Base-by-base conservation (phyloP, 2,329 filamentous ascomycete genomes). In the Escovopsis sp. region DNA sequence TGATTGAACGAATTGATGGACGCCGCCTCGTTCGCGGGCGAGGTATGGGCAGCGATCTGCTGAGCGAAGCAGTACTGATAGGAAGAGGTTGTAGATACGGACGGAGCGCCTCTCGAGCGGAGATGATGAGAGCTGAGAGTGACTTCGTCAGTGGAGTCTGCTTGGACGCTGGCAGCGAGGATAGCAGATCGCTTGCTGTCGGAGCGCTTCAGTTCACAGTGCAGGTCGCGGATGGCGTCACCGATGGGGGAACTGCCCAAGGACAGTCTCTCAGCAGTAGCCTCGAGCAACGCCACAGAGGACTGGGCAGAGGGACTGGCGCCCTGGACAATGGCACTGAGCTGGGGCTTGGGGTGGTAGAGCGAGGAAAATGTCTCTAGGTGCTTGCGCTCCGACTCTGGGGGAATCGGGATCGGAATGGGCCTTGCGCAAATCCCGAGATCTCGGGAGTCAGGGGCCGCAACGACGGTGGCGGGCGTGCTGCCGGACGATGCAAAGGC, bases 161-260 rank as follows among this genome's bases (percentile, higher is more conserved):
- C 53, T 21, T 52, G 51, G 41, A 63, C 51, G 36, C 60, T 64
- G 31, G 64, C 61, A 15, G 69, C 72, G 31, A 72, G 62, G 34
- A 76, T 61, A 8, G 75, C 79, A 3, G 76, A 79, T 39, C 70
- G 66, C 41, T 72, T 66, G 50, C 75, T 82, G 50, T 81, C 79
- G 49, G 65, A 72, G 44, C 73, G 68, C 57, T 82, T 83, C 50
- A 81, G 62, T 55, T 82, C 76, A 41, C 73, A 64, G 55, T 83
- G 76, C 44, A 84, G 64, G 48, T 79, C 73, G 39, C 79, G 71
- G 47, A 86, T 87, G 45, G 82, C 79, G 60, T 81, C 73, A 25
- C 21, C 21, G 47, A 80, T 79, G 49, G 86, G 80, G 41, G 81
- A 83, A 42, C 76, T 81, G 38, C 75, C 77, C 61, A 72, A 70